phyloP scores from a whole-genome alignment of 495 filamentous ascomycete species.

The Antarctomyces pellizariae region DNA sequence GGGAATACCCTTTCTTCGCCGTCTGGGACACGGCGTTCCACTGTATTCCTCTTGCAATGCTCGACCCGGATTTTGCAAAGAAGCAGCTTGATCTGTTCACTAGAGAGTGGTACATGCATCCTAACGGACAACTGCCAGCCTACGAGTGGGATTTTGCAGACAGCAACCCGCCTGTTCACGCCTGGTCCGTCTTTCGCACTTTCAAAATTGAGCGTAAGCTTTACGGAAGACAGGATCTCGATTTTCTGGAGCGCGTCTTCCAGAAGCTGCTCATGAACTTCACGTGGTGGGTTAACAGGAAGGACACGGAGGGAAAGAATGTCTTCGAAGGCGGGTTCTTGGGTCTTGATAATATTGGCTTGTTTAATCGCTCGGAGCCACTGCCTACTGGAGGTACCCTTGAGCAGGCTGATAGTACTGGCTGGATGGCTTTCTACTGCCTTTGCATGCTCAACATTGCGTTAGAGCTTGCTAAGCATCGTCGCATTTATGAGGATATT shows the following conservation, averaged over 20 bases:
- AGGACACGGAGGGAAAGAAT: constrained; percentile 82
- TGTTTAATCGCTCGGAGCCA: constrained; percentile 96
- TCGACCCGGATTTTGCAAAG: constrained; percentile 92
- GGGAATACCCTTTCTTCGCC: constrained; percentile 97
- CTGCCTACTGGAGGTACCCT: constrained; percentile 79
- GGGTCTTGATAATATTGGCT: constrained; percentile 88
- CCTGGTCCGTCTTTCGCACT: constrained; percentile 80
- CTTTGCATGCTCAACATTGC: constrained; percentile 92
- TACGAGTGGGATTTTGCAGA: constrained; percentile 99
- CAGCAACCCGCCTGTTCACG: constrained; percentile 90
- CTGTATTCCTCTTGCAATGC: constrained; percentile 86
- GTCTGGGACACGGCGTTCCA: constrained; percentile 97
- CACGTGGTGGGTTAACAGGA: constrained; percentile 97
- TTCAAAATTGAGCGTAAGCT: constrained; percentile 98
- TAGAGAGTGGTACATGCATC: constrained; percentile 97
- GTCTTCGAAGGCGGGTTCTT: constrained; percentile 93
- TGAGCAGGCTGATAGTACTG: constrained; percentile 91
- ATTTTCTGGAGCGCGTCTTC: constrained; percentile 90
- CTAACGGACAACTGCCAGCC: constrained; percentile 70
- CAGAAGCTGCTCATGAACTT: constrained; percentile 92
- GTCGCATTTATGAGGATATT: constrained; percentile 93
- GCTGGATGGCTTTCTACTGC: constrained; percentile 97
- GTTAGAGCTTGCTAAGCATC: constrained; percentile 80
- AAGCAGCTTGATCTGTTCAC: constrained; percentile 91
- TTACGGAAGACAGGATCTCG: constrained; percentile 81